A percentile compares a stretch with the other conserved stretches of the same genome.
phyloP scores from a whole-genome alignment of 2,329 filamentous ascomycete genomes.

The Pestalotiopsis sp. region DNA sequence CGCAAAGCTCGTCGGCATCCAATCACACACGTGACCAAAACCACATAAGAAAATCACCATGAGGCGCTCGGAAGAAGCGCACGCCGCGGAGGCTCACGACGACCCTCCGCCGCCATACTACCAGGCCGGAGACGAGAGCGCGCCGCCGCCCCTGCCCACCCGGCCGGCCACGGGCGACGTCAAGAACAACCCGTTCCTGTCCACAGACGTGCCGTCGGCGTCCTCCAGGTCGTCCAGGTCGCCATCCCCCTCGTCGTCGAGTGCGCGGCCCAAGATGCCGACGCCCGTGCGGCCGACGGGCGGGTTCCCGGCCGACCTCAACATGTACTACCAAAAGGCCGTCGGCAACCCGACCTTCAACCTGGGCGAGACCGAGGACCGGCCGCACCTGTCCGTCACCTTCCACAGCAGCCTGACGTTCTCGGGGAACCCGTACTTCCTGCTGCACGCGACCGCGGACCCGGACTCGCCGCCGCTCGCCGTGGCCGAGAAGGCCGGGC shows the following conservation, averaged over 20 bases:
- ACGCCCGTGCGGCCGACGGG: background rate
- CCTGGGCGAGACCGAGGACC: constrained; percentile 33
- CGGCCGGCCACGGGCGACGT: background rate
- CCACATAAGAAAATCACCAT: background rate
- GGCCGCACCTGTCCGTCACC: constrained; percentile 34
- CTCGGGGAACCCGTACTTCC: constrained; percentile 29
- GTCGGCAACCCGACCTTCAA: constrained; percentile 18
- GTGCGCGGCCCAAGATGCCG: background rate
- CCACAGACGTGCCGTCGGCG: background rate
- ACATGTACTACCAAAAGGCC: constrained; percentile 30
- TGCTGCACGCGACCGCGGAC: constrained; percentile 37
- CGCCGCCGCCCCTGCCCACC: background rate
- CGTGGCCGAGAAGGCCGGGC: constrained; percentile 20
- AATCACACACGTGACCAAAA: background rate
- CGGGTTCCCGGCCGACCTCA: constrained; percentile 33
- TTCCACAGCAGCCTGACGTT: constrained; percentile 25
- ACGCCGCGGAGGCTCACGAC: constrained; percentile 5
- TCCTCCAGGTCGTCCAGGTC: background rate
- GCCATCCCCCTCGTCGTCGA: background rate
- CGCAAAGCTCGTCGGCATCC: background rate
- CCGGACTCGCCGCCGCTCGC: constrained; percentile 32
- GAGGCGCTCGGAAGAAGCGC: constrained; percentile 14
- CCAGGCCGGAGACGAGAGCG: background rate
- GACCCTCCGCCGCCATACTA: constrained; percentile 15
- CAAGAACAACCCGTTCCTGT: constrained; percentile 11